Conservation (phyloP, 331 rosid species). For the Acacia concinna region DNA sequence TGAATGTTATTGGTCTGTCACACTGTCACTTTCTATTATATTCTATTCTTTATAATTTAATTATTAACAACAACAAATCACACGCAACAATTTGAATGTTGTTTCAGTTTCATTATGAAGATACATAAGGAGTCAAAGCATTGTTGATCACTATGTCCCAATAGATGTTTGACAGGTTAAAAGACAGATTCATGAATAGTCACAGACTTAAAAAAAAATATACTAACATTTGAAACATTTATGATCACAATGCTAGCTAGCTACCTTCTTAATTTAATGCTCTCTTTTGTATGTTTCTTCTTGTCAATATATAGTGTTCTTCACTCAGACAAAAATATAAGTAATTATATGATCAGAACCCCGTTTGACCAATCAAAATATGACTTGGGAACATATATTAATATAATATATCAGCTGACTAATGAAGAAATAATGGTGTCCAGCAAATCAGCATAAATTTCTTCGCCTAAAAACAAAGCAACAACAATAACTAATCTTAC, state of each 20-base stretch:
- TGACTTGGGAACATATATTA: background rate
- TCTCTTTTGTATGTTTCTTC: slow-evolving; percentile 30
- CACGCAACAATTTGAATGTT: background rate
- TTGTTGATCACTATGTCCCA: background rate
- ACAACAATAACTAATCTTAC: slow-evolving; percentile 8
- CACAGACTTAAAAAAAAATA: background rate
- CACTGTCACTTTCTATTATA: background rate
- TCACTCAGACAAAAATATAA: background rate
- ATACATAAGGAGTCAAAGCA: background rate
- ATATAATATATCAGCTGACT: background rate
- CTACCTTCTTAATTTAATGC: slow-evolving; percentile 24
- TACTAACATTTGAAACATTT: slow-evolving; percentile 1
- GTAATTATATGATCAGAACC: too few species aligned
- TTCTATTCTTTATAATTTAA: background rate
- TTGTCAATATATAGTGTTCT: slow-evolving; percentile 17
- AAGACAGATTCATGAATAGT: background rate
- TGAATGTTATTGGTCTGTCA: background rate
- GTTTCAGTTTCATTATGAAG: background rate
- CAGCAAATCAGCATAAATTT: slow-evolving; percentile 37
- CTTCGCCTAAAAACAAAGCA: slow-evolving; percentile 51
- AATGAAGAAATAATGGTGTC: slow-evolving; percentile 2
- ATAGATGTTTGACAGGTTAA: background rate
- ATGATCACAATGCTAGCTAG: slow-evolving; percentile 12
- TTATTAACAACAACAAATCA: background rate
- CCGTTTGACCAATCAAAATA: background rate